phyloP scores from a whole-genome alignment of 306 rosid genomes.

The Cicer bijugum region DNA sequence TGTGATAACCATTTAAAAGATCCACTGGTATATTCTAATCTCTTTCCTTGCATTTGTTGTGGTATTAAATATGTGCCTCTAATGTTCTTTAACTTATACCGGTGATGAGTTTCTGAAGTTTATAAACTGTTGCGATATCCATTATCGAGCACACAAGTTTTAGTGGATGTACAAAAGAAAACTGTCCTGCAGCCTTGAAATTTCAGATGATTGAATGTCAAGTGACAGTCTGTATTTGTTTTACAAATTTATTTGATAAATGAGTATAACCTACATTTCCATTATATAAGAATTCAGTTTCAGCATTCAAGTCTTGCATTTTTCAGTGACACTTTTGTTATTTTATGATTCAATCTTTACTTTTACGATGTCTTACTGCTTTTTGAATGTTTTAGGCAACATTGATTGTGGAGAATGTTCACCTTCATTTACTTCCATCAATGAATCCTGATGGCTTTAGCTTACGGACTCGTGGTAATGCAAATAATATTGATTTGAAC shows the following conservation, averaged over 20 bases:
- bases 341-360: conserved; percentile 37
- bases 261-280: conserved; percentile 15
- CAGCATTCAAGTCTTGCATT: conserved; percentile 20
- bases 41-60: neutral
- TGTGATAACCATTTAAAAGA: conserved; percentile 85
- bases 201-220: conserved; percentile 21
- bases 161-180: conserved; percentile 1
- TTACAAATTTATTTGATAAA: conserved; percentile 30
- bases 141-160: neutral
- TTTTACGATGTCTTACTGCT: conserved; percentile 34
- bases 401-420: conserved; percentile 76
- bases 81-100: neutral
- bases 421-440: conserved; percentile 96
- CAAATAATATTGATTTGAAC: conserved; percentile 81
- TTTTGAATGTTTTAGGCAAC: conserved; percentile 63
- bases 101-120: conserved; percentile 3
- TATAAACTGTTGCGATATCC: conserved; percentile 9
- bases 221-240: conserved; percentile 25
- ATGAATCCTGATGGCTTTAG: conserved; percentile 96
- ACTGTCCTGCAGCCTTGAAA: conserved; percentile 36
- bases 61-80: conserved; percentile 13
- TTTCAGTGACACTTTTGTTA: conserved; percentile 7
- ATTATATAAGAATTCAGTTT: conserved; percentile 23
- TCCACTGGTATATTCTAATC: conserved; percentile 62
- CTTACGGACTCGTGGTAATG: conserved; percentile 80